Evolutionary conservation across 805 yeast species (phyloP), one percentile per base, ranked within the genome.

Genomic region (Ogataea pignaliae): DNA sequence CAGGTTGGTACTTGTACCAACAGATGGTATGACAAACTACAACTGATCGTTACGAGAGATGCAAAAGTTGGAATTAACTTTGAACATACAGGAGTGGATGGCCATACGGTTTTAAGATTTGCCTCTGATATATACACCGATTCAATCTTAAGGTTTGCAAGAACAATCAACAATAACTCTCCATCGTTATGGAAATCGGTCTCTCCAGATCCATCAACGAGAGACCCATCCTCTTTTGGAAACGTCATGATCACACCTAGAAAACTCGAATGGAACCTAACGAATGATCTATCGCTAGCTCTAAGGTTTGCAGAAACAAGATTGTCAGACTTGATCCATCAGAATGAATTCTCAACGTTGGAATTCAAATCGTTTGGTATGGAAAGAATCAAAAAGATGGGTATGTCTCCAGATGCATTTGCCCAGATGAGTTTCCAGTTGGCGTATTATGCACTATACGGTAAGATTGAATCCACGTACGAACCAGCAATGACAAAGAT

Each of bases 401-500:
- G 88, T 49, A 83, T 82, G 62, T 85, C 95, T 2, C 97, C 97
- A 0, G 97, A 89, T 71, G 97, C 97, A 0, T 89, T 85, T 66
- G 83, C 85, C 33, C 97, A 89, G 63, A 88, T 89, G 91, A 84
- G 89, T 18, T 88, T 88, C 71, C 97, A 89, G 65, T 87, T 93
- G 9, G 88, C 96, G 3, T 89, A 88, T 64, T 89, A 87, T 59
- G 95, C 96, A 0, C 72, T 89, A 33, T 89, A 89, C 60, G 97
- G 97, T 39, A 86, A 85, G 59, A 91, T 88, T 34, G 97, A 88
- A 64, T 86, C 95, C 51, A 88, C 96, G 6, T 89, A 89, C 62
- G 97, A 89, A 66, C 97, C 97, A 2, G 96, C 96, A 9, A 89
- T 89, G 97, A 90, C 97, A 3, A 89, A 89, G 63, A 71, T 71